phyloP scores from a whole-genome alignment of 2,329 filamentous ascomycete genomes.

The Coniochaeta pulveracea region DNA sequence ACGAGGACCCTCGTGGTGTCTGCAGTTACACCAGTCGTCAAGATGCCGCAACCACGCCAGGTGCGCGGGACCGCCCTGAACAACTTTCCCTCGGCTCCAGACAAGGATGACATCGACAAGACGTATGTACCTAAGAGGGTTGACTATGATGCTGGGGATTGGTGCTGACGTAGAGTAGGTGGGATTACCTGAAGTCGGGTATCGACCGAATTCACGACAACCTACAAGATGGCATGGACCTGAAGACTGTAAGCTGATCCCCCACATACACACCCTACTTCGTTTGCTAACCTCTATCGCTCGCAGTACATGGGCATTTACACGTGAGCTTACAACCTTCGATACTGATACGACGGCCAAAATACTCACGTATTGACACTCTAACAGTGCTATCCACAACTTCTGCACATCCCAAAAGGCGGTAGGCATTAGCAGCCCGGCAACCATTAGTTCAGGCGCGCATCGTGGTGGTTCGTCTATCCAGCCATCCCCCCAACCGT shows the following conservation, averaged over 20 bases:
- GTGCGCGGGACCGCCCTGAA: no score
- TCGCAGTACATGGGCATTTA: slow-evolving; percentile 87
- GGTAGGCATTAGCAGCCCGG: slow-evolving; percentile 43
- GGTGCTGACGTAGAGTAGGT: slow-evolving; percentile 39
- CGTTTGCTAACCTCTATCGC: slow-evolving; percentile 8
- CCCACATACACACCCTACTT: not conserved
- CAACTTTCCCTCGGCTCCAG: slow-evolving; percentile 42
- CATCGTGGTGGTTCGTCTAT: slow-evolving; percentile 57
- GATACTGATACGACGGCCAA: not conserved
- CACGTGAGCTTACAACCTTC: slow-evolving; percentile 44
- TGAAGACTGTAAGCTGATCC: slow-evolving; percentile 57
- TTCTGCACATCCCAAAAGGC: slow-evolving; percentile 98
- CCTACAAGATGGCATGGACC: slow-evolving; percentile 83
- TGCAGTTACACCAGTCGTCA: no score
- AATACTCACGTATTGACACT: slow-evolving; percentile 21
- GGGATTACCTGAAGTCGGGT: slow-evolving; percentile 78
- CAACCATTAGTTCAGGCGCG: slow-evolving; percentile 33
- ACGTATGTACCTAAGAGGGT: slow-evolving; percentile 10
- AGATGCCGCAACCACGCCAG: no score
- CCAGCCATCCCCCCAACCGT: not conserved
- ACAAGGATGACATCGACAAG: slow-evolving; percentile 45
- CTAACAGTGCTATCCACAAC: slow-evolving; percentile 75
- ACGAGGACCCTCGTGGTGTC: no score
- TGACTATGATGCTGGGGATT: slow-evolving; percentile 1
- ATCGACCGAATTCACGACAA: slow-evolving; percentile 91